Base-by-base conservation (phyloP, 2,329 filamentous ascomycete species). In the Epichloe baconii region DNA sequence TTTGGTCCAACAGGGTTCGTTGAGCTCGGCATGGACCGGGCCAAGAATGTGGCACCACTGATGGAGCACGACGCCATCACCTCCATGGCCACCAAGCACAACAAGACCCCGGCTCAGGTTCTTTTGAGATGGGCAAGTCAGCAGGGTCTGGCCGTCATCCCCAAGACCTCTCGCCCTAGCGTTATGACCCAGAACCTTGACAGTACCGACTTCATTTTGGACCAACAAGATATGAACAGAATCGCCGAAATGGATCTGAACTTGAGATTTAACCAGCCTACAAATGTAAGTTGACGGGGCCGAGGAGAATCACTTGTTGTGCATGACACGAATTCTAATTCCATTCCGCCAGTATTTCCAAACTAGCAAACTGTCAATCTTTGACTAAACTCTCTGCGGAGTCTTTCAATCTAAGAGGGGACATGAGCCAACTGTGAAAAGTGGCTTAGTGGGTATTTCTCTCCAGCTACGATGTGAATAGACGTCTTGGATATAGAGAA, bases 81-180 rank as follows among this genome's bases (percentile, higher is more conserved):
- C 59, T 64, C 61, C 47, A 76, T 90, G 55, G 83, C 87, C 17
- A 67, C 75, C 61, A 88, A 86, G 73, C 74, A 87, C 47, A 52
- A 49, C 47, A 52, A 49, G 47, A 52, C 51, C 11, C 47, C 51
- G 19, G 51, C 51, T 7, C 63, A 95, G 76, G 76, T 95, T 31
- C 76, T 95, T 54, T 76, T 95, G 58, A 79, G 88, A 60, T 95
- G 89, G 89, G 81, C 88, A 21, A 94, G 88, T 15, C 88, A 94
- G 75, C 78, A 85, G 48, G 82, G 81, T 35, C 73, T 93, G 52
- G 85, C 86, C 46, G 85, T 93, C 59, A 93, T 93, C 60, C 87
- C 86, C 59, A 91, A 91, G 79, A 83, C 78, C 56, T 83, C 67
- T 68, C 76, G 67, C 57, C 62, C 56, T 55, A 71, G 64, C 21